phyloP scores from a whole-genome alignment of 2,329 filamentous ascomycete genomes.

The Penicillium sp. region DNA sequence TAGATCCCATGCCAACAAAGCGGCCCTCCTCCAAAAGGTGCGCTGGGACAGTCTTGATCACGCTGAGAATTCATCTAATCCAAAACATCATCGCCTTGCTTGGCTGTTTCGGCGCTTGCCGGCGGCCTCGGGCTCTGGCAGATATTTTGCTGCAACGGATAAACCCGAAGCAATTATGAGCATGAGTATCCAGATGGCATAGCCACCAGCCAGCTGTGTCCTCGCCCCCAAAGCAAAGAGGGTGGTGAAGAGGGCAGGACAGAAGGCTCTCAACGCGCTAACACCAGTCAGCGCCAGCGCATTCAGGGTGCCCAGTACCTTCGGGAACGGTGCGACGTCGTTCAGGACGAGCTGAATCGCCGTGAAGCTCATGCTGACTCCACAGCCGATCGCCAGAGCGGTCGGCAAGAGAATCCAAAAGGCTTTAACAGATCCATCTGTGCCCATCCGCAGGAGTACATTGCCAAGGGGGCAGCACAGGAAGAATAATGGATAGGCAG shows the following conservation, averaged over 20 bases:
- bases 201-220: constrained; percentile 60
- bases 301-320: constrained; percentile 68
- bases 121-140: constrained; percentile 13
- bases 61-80: not conserved
- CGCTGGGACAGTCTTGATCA: not conserved
- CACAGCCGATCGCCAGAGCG: constrained; percentile 55
- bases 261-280: constrained; percentile 62
- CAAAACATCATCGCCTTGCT: not conserved
- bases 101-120: not conserved
- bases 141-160: constrained; percentile 25
- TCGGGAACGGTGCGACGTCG: constrained; percentile 64
- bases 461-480: constrained; percentile 54
- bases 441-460: constrained; percentile 50
- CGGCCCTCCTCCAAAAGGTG: not conserved
- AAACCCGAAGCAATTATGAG: constrained; percentile 35
- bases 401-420: constrained; percentile 59
- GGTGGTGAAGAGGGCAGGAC: constrained; percentile 63
- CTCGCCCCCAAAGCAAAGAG: constrained; percentile 67
- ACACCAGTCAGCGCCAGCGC: constrained; percentile 62
- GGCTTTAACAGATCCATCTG: constrained; percentile 31
- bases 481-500: constrained; percentile 65
- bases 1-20: not conserved
- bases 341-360: constrained; percentile 71
- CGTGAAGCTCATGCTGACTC: constrained; percentile 68
- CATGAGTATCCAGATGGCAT: constrained; percentile 57